Base-by-base conservation (phyloP, 2,329 filamentous ascomycete genomes). In the Fusarium coffeatum region DNA sequence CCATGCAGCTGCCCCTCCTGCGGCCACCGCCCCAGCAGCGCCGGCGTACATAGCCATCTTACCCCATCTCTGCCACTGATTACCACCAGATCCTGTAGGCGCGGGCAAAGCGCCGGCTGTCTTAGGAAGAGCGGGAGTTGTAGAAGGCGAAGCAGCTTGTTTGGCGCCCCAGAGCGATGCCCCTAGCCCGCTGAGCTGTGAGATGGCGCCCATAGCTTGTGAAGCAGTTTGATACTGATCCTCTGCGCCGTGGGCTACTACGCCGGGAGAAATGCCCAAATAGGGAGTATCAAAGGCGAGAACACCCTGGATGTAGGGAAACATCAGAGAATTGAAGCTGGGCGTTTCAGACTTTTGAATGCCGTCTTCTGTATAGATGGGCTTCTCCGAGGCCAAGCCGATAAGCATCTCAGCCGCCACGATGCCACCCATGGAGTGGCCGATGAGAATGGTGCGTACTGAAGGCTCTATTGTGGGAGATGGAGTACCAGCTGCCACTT, bases 201-300 rank as follows among this genome's bases (percentile, higher is more conserved):
- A 83, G 55, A 96, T 87, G 7, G 93, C 92, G 1, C 89, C 86
- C 5, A 93, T 91, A 0, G 89, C 86, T 8, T 88, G 86, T 10
- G 91, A 91, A 43, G 89, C 90, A 65, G 90, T 79, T 68, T 79
- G 91, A 81, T 95, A 95, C 74, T 97, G 93, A 43, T 88, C 90
- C 83, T 98, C 94, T 8, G 95, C 94, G 64, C 91, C 90, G 78
- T 95, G 92, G 6, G 93, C 92, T n/a, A 96, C 90, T 3, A 96
- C 92, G 27, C 92, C 91, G 0, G 93, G 92, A 23, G 90, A 88
- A 69, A 94, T 93, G 60, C 92, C 92, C 3, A 96, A 86, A 78
- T 92, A 99, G 2, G 96, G 96, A 1, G 96, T 99, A 81, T 98
- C 95, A 78, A 98, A 97, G 53, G 94, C 93, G 49, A 98, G 87